Evolutionary conservation across 2,329 filamentous ascomycete genomes (phyloP).

Genomic region (Cordyceps pruinosa): DNA sequence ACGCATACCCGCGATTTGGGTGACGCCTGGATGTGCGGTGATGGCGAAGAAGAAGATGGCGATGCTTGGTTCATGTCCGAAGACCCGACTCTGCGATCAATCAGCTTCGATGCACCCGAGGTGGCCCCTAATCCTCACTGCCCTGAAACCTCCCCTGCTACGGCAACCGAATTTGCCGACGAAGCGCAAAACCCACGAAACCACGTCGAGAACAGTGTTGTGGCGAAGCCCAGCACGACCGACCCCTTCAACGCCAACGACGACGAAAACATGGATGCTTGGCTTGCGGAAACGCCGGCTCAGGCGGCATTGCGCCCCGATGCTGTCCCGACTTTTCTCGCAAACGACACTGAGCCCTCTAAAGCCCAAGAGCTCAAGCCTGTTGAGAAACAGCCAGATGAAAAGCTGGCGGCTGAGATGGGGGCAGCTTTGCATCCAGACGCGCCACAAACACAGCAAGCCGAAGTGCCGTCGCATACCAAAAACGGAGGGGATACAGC

Average conservation of each 20-base stretch:
- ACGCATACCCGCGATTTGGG: slow-evolving; percentile 4
- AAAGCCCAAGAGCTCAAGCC: neutral
- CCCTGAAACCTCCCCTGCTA: neutral
- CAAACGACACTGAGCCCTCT: neutral
- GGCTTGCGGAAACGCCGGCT: neutral
- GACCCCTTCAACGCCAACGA: slow-evolving; percentile 3
- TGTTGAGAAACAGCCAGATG: neutral
- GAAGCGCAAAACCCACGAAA: neutral
- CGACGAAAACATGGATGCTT: neutral
- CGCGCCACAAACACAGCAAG: neutral
- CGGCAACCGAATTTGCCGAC: neutral
- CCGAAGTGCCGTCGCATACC: neutral
- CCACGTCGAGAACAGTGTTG: neutral
- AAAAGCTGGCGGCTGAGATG: neutral
- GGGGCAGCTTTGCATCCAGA: neutral
- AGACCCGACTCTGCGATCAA: neutral
- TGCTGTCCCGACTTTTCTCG: neutral
- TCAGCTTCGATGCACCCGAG: neutral
- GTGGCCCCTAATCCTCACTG: neutral
- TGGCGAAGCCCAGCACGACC: neutral
- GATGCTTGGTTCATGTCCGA: slow-evolving; percentile 18
- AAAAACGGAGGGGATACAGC: neutral
- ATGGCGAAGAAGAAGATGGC: slow-evolving; percentile 19
- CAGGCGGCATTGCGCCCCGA: neutral
- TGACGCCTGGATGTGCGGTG: slow-evolving; percentile 15